Base-by-base conservation (phyloP, 2,329 filamentous ascomycete species). In the Ophiostoma ulmi region DNA sequence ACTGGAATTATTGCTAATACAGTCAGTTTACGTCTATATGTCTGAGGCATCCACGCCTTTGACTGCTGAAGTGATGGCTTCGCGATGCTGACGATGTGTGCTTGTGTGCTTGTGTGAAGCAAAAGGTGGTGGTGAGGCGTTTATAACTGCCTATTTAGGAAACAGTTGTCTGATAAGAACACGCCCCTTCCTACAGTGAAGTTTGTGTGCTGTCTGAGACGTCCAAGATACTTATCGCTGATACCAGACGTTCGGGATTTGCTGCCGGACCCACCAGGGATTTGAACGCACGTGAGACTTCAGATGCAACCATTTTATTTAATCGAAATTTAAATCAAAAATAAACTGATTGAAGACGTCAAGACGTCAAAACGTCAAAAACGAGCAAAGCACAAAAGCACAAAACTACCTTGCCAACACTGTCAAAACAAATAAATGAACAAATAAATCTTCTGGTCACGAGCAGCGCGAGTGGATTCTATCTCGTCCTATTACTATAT, bases 401-500 rank as follows among this genome's bases (percentile, higher is more conserved):
- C 11, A 36, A 36, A 64, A 3, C 58, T 5, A 36, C 13, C 31
- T 6, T 14, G 3, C 2, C 31, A 31, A 31, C 2, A 31, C 31
- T 31, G 31, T 31, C 31, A 31, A 31, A 31, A 31, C 31, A 31
- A 58, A 66, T 67, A 52, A 48, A 39, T 39, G 63, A 52, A 67
- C 36, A 66, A 38, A 68, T 17, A 36, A 66, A 39, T 71, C 67
- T 70, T 67, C 48, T 31, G 44, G 63, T 71, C 70, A 71, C 70
- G 70, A 69, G 70, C 20, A 41, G 39, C 63, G 5, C 63, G 69
- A 70, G 72, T 73, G 73, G 73, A 71, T 73, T 72, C 63, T 11
- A 65, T 73, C 55, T 41, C 58, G 70, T 72, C 70, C 72, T 73
- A 73, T 70, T 73, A 69, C 72, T 13, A 22, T 39, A 65, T 65